phyloP scores from a whole-genome alignment of 148 eudicot genomes.

The Rhododendron vialii region DNA sequence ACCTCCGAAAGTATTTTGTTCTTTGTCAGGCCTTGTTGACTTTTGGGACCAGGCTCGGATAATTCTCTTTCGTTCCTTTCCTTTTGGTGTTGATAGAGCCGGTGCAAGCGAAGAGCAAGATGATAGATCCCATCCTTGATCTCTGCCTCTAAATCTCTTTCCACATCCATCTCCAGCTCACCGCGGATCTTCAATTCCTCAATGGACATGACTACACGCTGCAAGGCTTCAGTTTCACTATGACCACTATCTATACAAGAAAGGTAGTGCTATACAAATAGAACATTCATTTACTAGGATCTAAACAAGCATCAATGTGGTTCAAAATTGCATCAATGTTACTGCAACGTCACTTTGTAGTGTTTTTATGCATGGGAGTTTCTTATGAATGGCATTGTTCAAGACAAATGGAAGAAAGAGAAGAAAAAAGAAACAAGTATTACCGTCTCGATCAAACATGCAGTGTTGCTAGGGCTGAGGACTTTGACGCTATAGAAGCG shows the following conservation, averaged over 20 bases:
- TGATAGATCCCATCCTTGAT: constrained; percentile 60
- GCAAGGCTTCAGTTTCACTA: not conserved
- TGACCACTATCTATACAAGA: not conserved
- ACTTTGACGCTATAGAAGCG: not conserved
- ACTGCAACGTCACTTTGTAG: not conserved
- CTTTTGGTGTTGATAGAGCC: constrained; percentile 49
- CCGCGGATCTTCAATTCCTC: constrained; percentile 54
- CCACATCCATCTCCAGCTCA: constrained; percentile 63
- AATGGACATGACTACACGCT: constrained; percentile 10
- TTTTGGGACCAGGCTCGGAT: not conserved
- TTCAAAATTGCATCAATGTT: not conserved
- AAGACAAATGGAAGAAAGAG: not conserved
- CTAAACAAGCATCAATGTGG: not conserved
- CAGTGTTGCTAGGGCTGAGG: not conserved
- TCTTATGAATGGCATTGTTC: not conserved
- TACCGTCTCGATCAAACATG: not conserved
- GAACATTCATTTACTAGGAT: not conserved
- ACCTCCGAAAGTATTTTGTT: constrained; percentile 31
- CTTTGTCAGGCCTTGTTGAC: not conserved
- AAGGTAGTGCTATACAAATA: not conserved
- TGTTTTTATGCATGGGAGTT: not conserved
- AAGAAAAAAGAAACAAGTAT: not conserved
- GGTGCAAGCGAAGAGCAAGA: constrained; percentile 58
- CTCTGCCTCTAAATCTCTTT: constrained; percentile 59
- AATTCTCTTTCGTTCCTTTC: constrained; percentile 20